Percentiles rank a stretch among this genome's conserved stretches.
Conservation (phyloP, 106 monocot genomes). For the Platanthera zijinensis region DNA sequence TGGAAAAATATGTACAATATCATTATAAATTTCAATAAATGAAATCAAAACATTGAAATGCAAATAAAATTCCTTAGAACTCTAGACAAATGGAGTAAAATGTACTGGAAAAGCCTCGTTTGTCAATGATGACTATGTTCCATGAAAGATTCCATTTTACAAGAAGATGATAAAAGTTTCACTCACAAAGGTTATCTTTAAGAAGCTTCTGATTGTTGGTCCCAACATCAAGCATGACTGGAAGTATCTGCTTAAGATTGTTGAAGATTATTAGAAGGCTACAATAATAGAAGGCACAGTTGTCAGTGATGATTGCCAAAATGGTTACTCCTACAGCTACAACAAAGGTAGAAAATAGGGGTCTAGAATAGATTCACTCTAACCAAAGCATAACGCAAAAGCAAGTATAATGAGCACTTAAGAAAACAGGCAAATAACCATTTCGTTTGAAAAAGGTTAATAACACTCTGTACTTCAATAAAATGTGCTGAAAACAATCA, state of each 20-base stretch:
- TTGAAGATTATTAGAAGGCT: conserved; percentile 1
- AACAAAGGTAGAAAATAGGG: neutral
- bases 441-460: neutral
- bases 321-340: neutral
- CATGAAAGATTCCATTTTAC: neutral
- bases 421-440: neutral
- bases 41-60: neutral
- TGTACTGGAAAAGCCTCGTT: neutral
- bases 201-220: conserved; percentile 95
- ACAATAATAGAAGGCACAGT: no score
- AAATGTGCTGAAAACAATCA: no score
- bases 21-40: neutral
- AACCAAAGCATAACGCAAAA: neutral
- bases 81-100: neutral
- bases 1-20: neutral
- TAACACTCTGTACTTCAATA: neutral
- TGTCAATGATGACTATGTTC: neutral
- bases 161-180: neutral
- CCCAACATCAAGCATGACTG: conserved; percentile 97
- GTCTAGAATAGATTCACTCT: neutral
- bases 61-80: neutral
- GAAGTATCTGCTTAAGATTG: conserved; percentile 66
- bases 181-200: conserved; percentile 86
- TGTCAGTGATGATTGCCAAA: no score
- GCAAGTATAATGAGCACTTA: neutral